Evolutionary conservation across 805 yeast genomes (phyloP), one percentile per base, ranked within the genome.

Genomic region (Candida ponderosae): DNA sequence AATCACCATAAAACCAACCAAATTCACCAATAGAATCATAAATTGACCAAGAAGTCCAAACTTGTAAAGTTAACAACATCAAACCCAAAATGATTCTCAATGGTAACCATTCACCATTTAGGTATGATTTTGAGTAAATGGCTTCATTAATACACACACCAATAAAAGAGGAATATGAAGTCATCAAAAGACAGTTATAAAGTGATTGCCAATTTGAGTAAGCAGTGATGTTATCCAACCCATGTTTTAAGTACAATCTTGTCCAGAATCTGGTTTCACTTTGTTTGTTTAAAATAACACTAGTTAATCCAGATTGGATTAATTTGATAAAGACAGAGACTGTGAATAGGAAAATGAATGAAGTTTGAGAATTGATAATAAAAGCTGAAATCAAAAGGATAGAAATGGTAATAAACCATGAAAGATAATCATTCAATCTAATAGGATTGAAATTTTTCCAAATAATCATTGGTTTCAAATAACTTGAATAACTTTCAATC

Each of bases 1-100:
- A 84, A 56, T 84, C 95, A 40, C 95, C 94, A 56, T 80, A 84
- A 50, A 83, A 84, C 93, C 93, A 84, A n/a, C 94, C 93, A 57
- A 79, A 82, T 42, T 81, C 81, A 2, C 90, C 90, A 45, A 84
- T 76, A 35, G 83, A 76, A 32, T 74, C 74, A 44, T 77, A 69
- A 28, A 83, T 81, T 23, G 86, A 81, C 18, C 67, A 48, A 46
- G 81, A 76, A 27, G 86, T 80, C 81, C 86, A 77, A 15, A 70
- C 53, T 48, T 84, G 94, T 21, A 84, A 63, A 7, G 68, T 46
- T 14, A 79, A 62, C 27, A 82, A 62, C 40, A 75, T 54, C 1
- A 60, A 42, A 10, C 90, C 90, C 33, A 79, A 50, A 37, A 81
- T 79, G n/a, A 72, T 45, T 39, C 82, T 57, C 42, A 78, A 66